Base-by-base conservation (phyloP, 208 protist species). In the Herpetomonas tarakana region DNA sequence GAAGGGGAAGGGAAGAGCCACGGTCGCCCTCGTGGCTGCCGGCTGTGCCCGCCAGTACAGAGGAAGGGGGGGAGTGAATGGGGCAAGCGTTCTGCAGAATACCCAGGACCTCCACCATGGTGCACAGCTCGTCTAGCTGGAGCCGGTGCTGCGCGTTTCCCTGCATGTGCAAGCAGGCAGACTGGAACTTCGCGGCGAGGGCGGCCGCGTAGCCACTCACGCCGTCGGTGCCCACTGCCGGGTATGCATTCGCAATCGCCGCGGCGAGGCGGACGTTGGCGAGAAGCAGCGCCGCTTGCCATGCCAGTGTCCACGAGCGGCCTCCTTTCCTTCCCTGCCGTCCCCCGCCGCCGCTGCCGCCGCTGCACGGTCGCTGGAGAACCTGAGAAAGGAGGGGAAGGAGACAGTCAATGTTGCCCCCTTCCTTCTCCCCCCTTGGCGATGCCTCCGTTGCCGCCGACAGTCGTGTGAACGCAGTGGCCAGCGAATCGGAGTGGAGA, bases 51-150 rank as follows among this genome's bases (percentile, higher is more conserved):
- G n/a, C n/a, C n/a, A n/a, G n/a, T n/a, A n/a, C n/a, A n/a, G n/a
- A n/a, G 50, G 41, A 28, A 18, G 63, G 7, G 3, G n/a, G 28
- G 31, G n/a, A 55, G 11, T 41, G 35, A 6, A 14, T 6, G 14
- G 35, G 35, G 35, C 35, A 18, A 14, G 14, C 9, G 14, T 39
- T 45, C 21, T 69, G 61, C 57, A 87, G 63, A n/a, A 83, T 46
- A 21, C 56, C 38, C n/a, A 81, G 57, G 24, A 65, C 56, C 67
- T 81, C 80, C 27, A 74, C 38, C 72, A 81, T 78, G 16, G 81
- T 78, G 57, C 72, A 74, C 29, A 87, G 53, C 63, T 87, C 81
- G 52, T 87, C 81, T 25, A 67, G 54, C 45, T 73, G 66, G 18
- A 87, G 44, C 29, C 54, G 59, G 7, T 35, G 24, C 41, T 41